Evolutionary conservation across 106 monocot genomes (phyloP).

Genomic region (Platanthera guangdongensis): DNA sequence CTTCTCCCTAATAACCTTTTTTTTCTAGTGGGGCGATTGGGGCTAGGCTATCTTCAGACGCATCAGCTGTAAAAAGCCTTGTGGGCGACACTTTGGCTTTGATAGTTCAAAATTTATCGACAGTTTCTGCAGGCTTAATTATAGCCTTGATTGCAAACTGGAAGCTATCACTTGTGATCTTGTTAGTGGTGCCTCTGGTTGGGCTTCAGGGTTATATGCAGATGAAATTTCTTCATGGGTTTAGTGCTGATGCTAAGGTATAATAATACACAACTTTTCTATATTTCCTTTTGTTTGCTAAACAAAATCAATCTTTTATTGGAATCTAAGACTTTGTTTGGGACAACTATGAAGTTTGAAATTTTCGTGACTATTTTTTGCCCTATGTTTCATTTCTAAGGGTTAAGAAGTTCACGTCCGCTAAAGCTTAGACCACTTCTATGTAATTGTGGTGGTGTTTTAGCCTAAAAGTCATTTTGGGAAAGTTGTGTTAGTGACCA

Average conservation of each 20-base stretch:
- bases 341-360: too few species aligned
- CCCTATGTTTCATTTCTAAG: too few species aligned
- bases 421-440: too few species aligned
- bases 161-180: conserved; percentile 44
- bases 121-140: conserved; percentile 29
- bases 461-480: too few species aligned
- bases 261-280: background rate
- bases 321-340: too few species aligned
- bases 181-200: conserved; percentile 52
- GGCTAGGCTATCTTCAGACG: conserved; percentile 61
- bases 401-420: too few species aligned
- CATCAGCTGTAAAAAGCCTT: conserved; percentile 40
- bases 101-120: conserved; percentile 30
- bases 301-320: background rate
- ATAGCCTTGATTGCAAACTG: conserved; percentile 61
- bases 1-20: background rate
- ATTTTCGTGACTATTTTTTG: too few species aligned
- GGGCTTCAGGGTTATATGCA: conserved; percentile 60
- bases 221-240: conserved; percentile 51
- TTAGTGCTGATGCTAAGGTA: conserved; percentile 77
- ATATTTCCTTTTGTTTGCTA: background rate
- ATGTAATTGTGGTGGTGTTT: too few species aligned
- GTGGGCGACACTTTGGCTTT: conserved; percentile 52
- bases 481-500: too few species aligned
- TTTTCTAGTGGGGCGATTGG: conserved; percentile 55